Conservation (phyloP, 2,329 filamentous ascomycete species). For the Venturiaceae sp. region DNA sequence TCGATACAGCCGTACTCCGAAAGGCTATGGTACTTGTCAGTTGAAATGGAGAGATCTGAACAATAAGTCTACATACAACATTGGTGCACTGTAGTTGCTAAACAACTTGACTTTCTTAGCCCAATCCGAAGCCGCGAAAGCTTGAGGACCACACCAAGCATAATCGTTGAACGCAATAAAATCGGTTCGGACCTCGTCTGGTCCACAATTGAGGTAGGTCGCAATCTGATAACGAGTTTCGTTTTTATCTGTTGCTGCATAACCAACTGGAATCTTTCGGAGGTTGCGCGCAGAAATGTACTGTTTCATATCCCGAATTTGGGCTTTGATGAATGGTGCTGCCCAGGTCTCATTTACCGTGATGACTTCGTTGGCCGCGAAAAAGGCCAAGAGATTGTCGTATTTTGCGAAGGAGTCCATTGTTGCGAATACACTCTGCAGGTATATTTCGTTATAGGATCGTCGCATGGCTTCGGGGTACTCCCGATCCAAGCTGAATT, state of each 20-base stretch:
- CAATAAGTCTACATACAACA: slow-evolving; percentile 56
- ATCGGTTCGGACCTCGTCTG: slow-evolving; percentile 73
- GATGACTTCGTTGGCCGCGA: slow-evolving; percentile 72
- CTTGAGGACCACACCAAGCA: slow-evolving; percentile 68
- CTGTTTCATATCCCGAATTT: slow-evolving; percentile 71
- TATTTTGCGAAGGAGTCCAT: slow-evolving; percentile 77
- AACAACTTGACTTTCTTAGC: slow-evolving; percentile 82
- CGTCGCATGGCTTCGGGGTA: background rate
- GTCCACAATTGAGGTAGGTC: slow-evolving; percentile 87
- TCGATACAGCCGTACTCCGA: slow-evolving; percentile 83
- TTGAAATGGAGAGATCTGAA: no score
- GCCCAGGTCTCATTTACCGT: slow-evolving; percentile 51
- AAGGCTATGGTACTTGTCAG: slow-evolving; percentile 39
- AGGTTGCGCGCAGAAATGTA: slow-evolving; percentile 64
- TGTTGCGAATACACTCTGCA: slow-evolving; percentile 79
- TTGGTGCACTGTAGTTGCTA: slow-evolving; percentile 73
- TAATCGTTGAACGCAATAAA: slow-evolving; percentile 89
- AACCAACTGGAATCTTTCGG: slow-evolving; percentile 65
- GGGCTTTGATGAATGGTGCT: slow-evolving; percentile 61
- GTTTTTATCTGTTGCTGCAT: slow-evolving; percentile 81
- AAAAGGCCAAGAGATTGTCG: slow-evolving; percentile 77
- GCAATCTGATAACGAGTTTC: slow-evolving; percentile 81
- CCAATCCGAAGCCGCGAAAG: slow-evolving; percentile 67
- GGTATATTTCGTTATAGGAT: slow-evolving; percentile 44
- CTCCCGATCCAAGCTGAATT: slow-evolving; percentile 74